Base-by-base conservation (phyloP, 208 protist genomes). In the Vickermania ingenoplastis region DNA sequence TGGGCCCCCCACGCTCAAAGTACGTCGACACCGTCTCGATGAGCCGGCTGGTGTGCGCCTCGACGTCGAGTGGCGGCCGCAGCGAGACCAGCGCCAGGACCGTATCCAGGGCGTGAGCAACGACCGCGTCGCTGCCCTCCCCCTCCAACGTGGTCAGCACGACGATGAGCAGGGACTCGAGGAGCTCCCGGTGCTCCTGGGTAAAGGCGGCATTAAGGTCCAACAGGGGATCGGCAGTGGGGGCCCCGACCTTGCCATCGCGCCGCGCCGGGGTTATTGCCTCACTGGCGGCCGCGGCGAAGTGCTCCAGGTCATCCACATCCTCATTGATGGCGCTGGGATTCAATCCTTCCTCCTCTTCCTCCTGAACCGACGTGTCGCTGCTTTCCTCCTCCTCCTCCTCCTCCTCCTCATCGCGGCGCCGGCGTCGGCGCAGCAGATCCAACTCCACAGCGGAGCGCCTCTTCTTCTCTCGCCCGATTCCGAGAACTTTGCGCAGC, bases 111-210 rank as follows among this genome's bases (percentile, higher is more conserved):
- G 90, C 84, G 63, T 86, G 77, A 13, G 75, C 83, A 21, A 94
- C 82, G 27, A 96, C 90, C 13, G 75, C 75, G 66, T 96, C 90
- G 76, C 83, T 89, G 41, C 85, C 87, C 49, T 96, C 90, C 57
- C 90, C 90, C 48, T 94, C 68, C n/a, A 96, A 72, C 26, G 86
- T 91, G 28, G 61, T 63, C 7, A 96, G 62, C 26, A 94, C 78
- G 0, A 79, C 78, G 25, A 77, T 75, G 23, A 96, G 70, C 7
- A 96, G 77, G 3, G 65, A 70, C 63, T 92, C 83, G 28, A 94
- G 69, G 23, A 94, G 59, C 7, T 13, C 50, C 41, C 81, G 77
- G 61, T 92, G 75, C 70, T 90, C 80, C n/a, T 63, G 67, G 2
- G 81, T 91, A 63, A 94, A 94, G 63, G 78, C 67, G 27, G 80